These are phyloP conservation scores for Chaetomium olivaceum DNA, from an alignment of 2,329 filamentous ascomycete species.

Conservation along the genomic window DNA sequence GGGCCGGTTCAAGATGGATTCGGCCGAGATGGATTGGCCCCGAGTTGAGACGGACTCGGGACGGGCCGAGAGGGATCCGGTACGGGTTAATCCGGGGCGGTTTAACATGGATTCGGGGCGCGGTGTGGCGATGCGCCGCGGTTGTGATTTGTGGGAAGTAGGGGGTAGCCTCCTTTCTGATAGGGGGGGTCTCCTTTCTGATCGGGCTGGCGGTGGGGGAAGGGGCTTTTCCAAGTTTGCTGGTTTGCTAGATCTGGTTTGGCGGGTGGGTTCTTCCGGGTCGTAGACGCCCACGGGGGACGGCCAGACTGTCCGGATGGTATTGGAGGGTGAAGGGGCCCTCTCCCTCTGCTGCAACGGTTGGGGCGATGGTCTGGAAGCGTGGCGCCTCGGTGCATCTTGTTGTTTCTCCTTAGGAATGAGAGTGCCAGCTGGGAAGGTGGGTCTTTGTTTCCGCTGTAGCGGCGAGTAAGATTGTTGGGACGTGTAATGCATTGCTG, in stretches of 20 bases:
- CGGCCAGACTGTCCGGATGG: conserved; percentile 12
- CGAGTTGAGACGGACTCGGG: neutral
- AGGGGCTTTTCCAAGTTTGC: conserved; percentile 13
- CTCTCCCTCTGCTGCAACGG: neutral
- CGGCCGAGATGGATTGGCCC: neutral
- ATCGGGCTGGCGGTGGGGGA: neutral
- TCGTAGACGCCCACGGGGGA: neutral
- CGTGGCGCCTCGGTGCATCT: neutral
- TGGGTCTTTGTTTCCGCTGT: too few species aligned
- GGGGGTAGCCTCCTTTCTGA: neutral
- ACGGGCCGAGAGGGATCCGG: too few species aligned
- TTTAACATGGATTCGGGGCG: neutral
- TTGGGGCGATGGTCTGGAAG: neutral
- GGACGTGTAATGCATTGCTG: too few species aligned
- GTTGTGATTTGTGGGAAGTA: neutral
- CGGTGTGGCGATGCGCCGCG: neutral
- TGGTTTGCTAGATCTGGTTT: neutral
- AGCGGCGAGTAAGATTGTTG: too few species aligned
- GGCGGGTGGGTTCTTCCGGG: neutral
- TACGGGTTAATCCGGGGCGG: too few species aligned
- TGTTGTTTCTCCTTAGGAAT: too few species aligned
- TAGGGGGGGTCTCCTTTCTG: neutral
- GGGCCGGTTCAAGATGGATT: too few species aligned
- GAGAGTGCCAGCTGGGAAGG: too few species aligned
- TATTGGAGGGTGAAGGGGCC: neutral